A percentile compares a stretch with the other conserved stretches of the same genome.
Evolutionary conservation across 805 yeast genomes (phyloP).

Genomic region (Babjeviella inositovora): DNA sequence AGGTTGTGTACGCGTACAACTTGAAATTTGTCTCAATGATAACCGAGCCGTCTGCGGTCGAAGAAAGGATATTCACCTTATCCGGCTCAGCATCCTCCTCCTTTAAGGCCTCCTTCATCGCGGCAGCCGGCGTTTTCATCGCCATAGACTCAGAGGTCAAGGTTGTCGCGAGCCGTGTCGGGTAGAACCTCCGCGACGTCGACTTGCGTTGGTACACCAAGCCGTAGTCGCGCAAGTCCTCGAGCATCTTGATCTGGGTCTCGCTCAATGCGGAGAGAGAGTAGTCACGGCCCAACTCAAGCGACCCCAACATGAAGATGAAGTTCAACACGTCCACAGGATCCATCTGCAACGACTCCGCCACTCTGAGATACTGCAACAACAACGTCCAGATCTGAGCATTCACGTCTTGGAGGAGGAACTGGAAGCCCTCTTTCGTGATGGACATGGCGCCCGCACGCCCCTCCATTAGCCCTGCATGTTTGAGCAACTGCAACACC

Average conservation of each 20-base stretch:
- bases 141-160: constrained; percentile 73
- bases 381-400: constrained; percentile 91
- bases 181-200: constrained; percentile 56
- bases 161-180: constrained; percentile 82
- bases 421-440: constrained; percentile 89
- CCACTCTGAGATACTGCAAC: constrained; percentile 72
- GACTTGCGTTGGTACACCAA: constrained; percentile 52
- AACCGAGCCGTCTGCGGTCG: constrained; percentile 40
- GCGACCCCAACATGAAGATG: constrained; percentile 82
- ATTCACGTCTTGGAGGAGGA: constrained; percentile 79
- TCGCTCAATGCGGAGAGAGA: constrained; percentile 52
- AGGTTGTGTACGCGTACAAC: constrained; percentile 81
- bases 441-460: constrained; percentile 33
- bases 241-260: constrained; percentile 76
- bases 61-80: constrained; percentile 7
- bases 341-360: constrained; percentile 80
- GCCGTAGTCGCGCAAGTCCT: constrained; percentile 85
- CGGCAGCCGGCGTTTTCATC: constrained; percentile 57
- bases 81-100: constrained; percentile 7
- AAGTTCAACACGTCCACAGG: constrained; percentile 92
- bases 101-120: constrained; percentile 51
- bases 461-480: constrained; percentile 83
- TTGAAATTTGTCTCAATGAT: constrained; percentile 91
- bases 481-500: constrained; percentile 59
- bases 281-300: constrained; percentile 83